Conservation (phyloP, 768 basidiomycete genomes). For the Kwoniella sp. region DNA sequence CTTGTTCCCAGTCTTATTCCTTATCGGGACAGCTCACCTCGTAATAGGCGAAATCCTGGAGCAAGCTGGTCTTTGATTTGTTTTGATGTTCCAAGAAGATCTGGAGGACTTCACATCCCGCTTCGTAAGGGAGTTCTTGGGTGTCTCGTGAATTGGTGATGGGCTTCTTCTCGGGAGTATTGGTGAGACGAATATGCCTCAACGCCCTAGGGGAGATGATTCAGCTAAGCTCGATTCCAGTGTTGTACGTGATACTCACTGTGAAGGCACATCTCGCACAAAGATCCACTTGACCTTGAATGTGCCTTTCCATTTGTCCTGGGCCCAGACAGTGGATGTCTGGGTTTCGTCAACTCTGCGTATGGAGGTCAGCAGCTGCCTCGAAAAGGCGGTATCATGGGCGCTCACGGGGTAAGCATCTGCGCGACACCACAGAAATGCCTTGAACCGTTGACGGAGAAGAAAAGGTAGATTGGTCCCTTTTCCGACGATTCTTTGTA, state of each 20-base stretch:
- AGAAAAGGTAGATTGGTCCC: slow-evolving; percentile 96
- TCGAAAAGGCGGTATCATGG: too few relatives aligned
- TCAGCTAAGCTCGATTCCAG: slow-evolving; percentile 10
- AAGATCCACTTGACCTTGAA: slow-evolving; percentile 99
- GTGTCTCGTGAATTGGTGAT: slow-evolving; percentile 98
- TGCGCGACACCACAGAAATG: slow-evolving; percentile 99
- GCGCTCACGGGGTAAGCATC: slow-evolving; percentile 87
- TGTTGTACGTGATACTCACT: slow-evolving; percentile 33
- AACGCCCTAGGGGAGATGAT: slow-evolving; percentile 25
- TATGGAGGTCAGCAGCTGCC: background rate
- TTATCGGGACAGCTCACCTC: slow-evolving; percentile 40
- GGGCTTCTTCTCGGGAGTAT: slow-evolving; percentile 96
- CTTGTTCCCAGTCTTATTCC: background rate
- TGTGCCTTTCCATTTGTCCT: slow-evolving; percentile 99
- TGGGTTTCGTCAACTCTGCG: slow-evolving; percentile 80
- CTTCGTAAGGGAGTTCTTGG: slow-evolving; percentile 92
- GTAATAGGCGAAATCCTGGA: slow-evolving; percentile 68
- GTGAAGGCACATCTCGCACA: slow-evolving; percentile 72
- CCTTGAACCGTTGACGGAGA: slow-evolving; percentile 83
- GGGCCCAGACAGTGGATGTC: slow-evolving; percentile 97
- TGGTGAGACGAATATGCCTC: slow-evolving; percentile 58
- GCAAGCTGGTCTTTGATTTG: slow-evolving; percentile 83
- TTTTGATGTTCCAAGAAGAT: slow-evolving; percentile 81
- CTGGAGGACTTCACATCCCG: slow-evolving; percentile 92
- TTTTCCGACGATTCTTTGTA: slow-evolving; percentile 91